Evolutionary conservation across 805 yeast genomes (phyloP).

Genomic region (Torulaspora franciscae): DNA sequence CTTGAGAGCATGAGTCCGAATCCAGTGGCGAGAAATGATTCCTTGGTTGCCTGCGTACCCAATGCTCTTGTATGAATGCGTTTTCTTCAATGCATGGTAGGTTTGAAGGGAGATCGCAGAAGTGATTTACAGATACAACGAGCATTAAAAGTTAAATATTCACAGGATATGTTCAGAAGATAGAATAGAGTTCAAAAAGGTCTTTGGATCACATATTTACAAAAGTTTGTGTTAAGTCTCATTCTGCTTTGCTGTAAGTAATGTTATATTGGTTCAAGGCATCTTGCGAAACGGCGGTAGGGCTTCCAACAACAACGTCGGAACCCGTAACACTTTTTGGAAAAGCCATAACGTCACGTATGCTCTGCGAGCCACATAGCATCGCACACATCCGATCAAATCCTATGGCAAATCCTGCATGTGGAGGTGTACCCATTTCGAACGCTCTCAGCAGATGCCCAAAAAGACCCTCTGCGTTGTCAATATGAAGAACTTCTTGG

Average conservation of each 20-base stretch:
- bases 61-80: background rate
- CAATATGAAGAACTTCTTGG: slow-evolving; percentile 54
- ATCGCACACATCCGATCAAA: slow-evolving; percentile 91
- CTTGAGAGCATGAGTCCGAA: background rate
- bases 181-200: too few species aligned
- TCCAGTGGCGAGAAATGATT: background rate
- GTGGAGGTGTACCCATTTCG: slow-evolving; percentile 94
- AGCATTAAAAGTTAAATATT: too few species aligned
- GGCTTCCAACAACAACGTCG: slow-evolving; percentile 85
- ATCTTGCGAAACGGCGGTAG: slow-evolving; percentile 53
- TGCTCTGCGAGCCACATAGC: slow-evolving; percentile 69
- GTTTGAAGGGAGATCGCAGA: background rate
- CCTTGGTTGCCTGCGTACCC: background rate
- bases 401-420: slow-evolving; percentile 95
- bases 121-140: background rate
- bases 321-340: slow-evolving; percentile 88
- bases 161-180: too few species aligned
- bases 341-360: slow-evolving; percentile 91
- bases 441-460: slow-evolving; percentile 83
- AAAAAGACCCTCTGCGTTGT: slow-evolving; percentile 57
- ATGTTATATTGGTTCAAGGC: slow-evolving; percentile 55
- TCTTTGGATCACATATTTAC: too few species aligned
- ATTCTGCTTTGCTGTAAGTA: slow-evolving; percentile 11
- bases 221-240: background rate
- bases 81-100: background rate